Percentiles rank a stretch among this genome's conserved stretches.
Evolutionary conservation across 768 basidiomycete species (phyloP).

Genomic region (Dioszegia crocea): DNA sequence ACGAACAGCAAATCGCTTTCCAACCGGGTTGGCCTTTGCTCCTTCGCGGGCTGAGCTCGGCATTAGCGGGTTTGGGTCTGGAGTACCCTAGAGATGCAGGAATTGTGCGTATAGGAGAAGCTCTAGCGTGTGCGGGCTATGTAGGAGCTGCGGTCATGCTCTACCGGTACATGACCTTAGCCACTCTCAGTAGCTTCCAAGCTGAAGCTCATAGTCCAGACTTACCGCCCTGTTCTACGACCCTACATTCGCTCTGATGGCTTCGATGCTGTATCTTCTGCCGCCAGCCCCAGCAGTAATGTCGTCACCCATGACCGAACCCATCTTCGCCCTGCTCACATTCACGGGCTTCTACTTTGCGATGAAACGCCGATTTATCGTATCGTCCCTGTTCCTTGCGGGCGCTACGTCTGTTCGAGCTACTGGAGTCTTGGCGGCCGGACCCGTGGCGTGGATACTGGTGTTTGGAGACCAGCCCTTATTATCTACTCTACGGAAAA

Average conservation of each 20-base stretch:
- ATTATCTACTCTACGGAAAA: not conserved
- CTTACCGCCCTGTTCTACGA: slow-evolving; percentile 58
- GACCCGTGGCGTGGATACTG: slow-evolving; percentile 23
- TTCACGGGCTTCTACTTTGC: slow-evolving; percentile 58
- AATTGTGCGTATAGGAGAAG: slow-evolving; percentile 30
- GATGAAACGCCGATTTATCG: slow-evolving; percentile 10
- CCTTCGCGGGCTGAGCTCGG: slow-evolving; percentile 52
- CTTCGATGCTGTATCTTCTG: slow-evolving; percentile 66
- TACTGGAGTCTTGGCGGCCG: slow-evolving; percentile 36
- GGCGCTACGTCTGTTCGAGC: slow-evolving; percentile 34
- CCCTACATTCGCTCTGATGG: slow-evolving; percentile 61
- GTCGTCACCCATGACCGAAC: slow-evolving; percentile 73
- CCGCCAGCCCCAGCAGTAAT: slow-evolving; percentile 73
- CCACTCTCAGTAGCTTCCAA: no score
- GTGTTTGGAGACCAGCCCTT: slow-evolving; percentile 2
- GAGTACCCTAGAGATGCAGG: slow-evolving; percentile 18
- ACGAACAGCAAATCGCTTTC: slow-evolving; percentile 86
- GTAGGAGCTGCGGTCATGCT: slow-evolving; percentile 38
- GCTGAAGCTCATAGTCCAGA: slow-evolving; percentile 41
- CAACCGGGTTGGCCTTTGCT: slow-evolving; percentile 65
- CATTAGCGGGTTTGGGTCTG: no score
- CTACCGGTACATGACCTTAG: slow-evolving; percentile 37
- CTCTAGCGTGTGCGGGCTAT: slow-evolving; percentile 22
- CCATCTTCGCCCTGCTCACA: slow-evolving; percentile 76
- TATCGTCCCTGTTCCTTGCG: slow-evolving; percentile 26